Evolutionary conservation across 176 grass and related monocot genomes (phyloP), one percentile per base, ranked within the genome.

Genomic region (Cenchrus fungigraminus): DNA sequence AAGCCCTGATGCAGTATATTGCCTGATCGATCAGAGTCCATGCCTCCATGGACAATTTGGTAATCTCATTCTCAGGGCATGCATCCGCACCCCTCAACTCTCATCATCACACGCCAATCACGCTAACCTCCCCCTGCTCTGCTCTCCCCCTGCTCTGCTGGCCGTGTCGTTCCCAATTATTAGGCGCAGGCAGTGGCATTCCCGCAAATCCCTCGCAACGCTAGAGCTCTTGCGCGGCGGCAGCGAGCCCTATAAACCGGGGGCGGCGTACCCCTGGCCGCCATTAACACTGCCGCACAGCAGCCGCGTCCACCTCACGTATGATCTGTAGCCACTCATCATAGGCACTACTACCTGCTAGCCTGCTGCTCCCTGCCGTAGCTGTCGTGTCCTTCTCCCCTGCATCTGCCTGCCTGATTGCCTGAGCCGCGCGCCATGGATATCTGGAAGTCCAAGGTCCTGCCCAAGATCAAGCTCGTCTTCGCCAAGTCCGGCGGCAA

Each of bases 371-470:
- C 28, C 68, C 55, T 40, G 31, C 78, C 32, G 71, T 63, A 64
- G 82, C 71, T 76, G 28, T 16, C 29, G 6, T 37, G 1, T 62
- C 31, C 4, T 34, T 9, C 2, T 15, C 45, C 37, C 37, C 37
- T 40, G 37, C 37, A 40, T 40, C 12, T 44, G n/a, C 67, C 7
- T 15, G n/a, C 53, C 22, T 49, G n/a, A 20, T 40, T 22, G 81
- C 43, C 37, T 29, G 8, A 51, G 9, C 49, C 5, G 14, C n/a
- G 5, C 2, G 45, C 60, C 64, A 91, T 91, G 92, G 86, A 66
- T 74, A 70, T 77, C 64, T 94, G 92, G 92, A 89, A 89, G 82
- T 68, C 86, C 55, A 91, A 94, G 80, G 71, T 94, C 49, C 58
- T 94, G 68, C 89, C 92, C 45, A 88, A 86, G 86, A 67, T 94